Conservation (phyloP, 805 yeast genomes). For the Barnettozyma salicaria region DNA sequence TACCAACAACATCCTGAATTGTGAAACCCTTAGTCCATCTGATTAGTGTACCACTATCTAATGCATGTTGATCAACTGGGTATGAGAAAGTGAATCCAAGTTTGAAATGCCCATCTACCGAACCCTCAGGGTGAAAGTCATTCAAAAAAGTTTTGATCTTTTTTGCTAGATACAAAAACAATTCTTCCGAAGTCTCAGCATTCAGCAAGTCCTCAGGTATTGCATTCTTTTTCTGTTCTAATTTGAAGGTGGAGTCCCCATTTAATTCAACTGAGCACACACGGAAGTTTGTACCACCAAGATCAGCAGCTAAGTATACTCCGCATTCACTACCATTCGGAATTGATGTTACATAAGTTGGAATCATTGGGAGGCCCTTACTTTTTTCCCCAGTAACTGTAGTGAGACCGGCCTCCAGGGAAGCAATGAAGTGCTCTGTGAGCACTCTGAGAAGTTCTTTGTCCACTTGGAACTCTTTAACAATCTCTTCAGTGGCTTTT, state of each 20-base stretch:
- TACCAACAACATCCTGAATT: conserved; percentile 76
- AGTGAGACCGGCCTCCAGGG: conserved; percentile 54
- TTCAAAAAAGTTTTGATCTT: conserved; percentile 61
- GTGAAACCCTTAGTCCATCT: conserved; percentile 98
- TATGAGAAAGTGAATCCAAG: conserved; percentile 93
- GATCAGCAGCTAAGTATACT: conserved; percentile 79
- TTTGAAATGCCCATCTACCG: conserved; percentile 39
- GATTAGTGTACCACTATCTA: conserved; percentile 71
- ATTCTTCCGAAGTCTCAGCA: conserved; percentile 54
- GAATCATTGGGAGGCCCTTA: conserved; percentile 80
- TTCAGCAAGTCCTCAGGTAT: conserved; percentile 74
- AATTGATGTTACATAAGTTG: conserved; percentile 76
- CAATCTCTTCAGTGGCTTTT: conserved; percentile 16
- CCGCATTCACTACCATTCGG: conserved; percentile 88
- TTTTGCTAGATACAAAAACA: conserved; percentile 70
- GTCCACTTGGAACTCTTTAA: conserved; percentile 20
- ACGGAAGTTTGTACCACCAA: conserved; percentile 95
- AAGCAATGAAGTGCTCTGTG: conserved; percentile 47
- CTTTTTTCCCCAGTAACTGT: conserved; percentile 32
- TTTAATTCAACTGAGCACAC: conserved; percentile 80
- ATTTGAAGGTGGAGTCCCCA: conserved; percentile 73
- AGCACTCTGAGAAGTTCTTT: conserved; percentile 18
- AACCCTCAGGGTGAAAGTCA: conserved; percentile 48
- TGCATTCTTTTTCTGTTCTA: conserved; percentile 70
- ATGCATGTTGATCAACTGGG: conserved; percentile 82